phyloP scores from a whole-genome alignment of 139 green algal genomes.

The Coelastrella sp. region DNA sequence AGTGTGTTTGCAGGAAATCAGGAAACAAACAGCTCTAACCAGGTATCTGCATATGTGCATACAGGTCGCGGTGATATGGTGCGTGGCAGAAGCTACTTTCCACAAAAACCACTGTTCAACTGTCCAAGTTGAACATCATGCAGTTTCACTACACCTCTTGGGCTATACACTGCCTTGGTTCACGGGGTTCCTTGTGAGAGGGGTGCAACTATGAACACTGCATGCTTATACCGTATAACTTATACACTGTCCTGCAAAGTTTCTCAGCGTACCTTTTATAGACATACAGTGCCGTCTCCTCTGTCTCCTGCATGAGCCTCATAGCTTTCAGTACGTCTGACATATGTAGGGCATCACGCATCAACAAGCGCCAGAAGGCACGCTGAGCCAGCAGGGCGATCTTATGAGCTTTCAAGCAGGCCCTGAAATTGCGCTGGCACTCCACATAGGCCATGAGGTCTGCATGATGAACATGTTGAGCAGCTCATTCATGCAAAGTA shows the following conservation, averaged over 20 bases:
- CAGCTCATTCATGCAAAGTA: too few species aligned
- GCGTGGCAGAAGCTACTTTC: too few species aligned
- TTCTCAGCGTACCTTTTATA: constrained; percentile 3
- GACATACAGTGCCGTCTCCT: constrained; percentile 21
- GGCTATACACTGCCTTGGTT: too few species aligned
- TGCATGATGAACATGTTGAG: constrained; percentile 1
- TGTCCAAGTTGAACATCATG: too few species aligned
- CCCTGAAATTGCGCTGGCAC: constrained; percentile 49
- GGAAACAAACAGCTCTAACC: too few species aligned
- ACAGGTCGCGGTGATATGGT: too few species aligned
- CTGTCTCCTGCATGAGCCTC: not conserved
- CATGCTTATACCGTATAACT: not conserved
- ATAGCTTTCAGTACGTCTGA: constrained; percentile 5
- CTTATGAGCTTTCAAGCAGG: constrained; percentile 56
- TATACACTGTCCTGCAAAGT: not conserved
- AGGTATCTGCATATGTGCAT: too few species aligned
- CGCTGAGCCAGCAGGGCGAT: constrained; percentile 54
- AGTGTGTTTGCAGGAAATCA: too few species aligned
- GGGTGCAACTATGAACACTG: not conserved
- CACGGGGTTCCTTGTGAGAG: too few species aligned
- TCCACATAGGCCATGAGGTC: constrained; percentile 64
- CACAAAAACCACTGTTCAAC: too few species aligned
- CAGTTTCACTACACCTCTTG: too few species aligned
- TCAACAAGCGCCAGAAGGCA: constrained; percentile 56
- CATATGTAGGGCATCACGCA: constrained; percentile 54